Conservation (phyloP, 2,329 filamentous ascomycete species). For the Eutypella sp. region DNA sequence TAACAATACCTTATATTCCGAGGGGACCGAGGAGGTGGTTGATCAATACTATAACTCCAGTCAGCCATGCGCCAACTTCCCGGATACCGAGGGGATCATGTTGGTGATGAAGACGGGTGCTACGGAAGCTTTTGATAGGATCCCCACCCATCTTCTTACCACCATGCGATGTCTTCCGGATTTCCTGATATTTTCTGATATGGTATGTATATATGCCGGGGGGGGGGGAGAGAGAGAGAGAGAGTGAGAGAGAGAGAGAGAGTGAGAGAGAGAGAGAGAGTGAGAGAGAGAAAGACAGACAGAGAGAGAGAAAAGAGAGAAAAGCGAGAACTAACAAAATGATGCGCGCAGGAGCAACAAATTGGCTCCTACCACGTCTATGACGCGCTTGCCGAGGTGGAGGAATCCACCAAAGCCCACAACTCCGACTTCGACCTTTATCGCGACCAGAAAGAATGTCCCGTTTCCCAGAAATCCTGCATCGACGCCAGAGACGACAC, state of each 20-base stretch:
- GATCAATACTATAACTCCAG: constrained; percentile 32
- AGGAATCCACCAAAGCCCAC: constrained; percentile 32
- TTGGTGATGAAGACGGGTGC: constrained; percentile 57
- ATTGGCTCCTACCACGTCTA: constrained; percentile 40
- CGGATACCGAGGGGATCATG: constrained; percentile 38
- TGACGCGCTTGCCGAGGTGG: constrained; percentile 32
- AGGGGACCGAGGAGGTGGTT: constrained; percentile 29
- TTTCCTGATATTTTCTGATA: constrained; percentile 53
- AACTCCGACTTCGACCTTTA: constrained; percentile 42
- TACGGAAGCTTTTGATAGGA: constrained; percentile 47
- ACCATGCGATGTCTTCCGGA: constrained; percentile 50
- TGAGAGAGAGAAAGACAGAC: too few relatives aligned
- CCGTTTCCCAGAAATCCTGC: constrained; percentile 42
- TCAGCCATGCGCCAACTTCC: constrained; percentile 36
- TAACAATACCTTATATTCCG: constrained; percentile 35
- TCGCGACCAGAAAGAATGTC: constrained; percentile 39
- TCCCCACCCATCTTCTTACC: constrained; percentile 53
- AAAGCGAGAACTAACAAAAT: too few relatives aligned
- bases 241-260: too few relatives aligned
- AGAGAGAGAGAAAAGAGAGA: too few relatives aligned
- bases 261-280: too few relatives aligned
- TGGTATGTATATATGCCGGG: too few relatives aligned
- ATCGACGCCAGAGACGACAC: constrained; percentile 26
- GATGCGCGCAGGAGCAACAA: constrained; percentile 42
- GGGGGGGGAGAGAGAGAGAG: too few relatives aligned